Base-by-base conservation (phyloP, 441 rosid species). In the Hura crepitans region DNA sequence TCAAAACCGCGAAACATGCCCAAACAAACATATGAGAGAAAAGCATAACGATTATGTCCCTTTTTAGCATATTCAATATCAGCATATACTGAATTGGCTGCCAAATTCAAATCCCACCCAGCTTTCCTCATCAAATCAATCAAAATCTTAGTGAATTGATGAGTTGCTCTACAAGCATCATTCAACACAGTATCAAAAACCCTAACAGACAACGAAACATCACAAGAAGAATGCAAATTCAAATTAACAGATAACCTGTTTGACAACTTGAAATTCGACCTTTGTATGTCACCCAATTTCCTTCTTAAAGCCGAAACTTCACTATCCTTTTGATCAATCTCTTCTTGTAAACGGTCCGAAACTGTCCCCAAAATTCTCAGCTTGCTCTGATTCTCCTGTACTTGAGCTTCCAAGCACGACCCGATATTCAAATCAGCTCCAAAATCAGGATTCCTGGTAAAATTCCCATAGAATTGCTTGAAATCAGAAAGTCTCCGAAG, bases 311-410 rank as follows among this genome's bases (percentile, higher is more conserved):
- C 77, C 57, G 71, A 74, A 43, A 90, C 96, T 65, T 84, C 80
- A 27, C 72, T 76, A 59, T 87, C 96, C 73, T 86, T 87, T 9
- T 77, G 76, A 76, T 94, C 99, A 66, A 94, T 91, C 76, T 86
- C 90, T 59, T 82, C 85, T 74, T 94, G 98, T 73, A 92, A 80
- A 45, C 89, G 86, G 72, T 88, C 82, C 0, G 96, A 89, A n/a
- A 91, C 82, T 0, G 82, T 87, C 74, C 79, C 92, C 50, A 94
- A 72, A 60, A 88, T 83, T 66, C 96, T 80, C 70, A 94, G 84
- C 86, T 88, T 91, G 91, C 93, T 91, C 73, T 94, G 98, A 74
- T 91, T 91, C 82, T 94, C 97, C 59, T 87, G 86, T 11, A 91
- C 98, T 56, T 81, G 86, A 79, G 95, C 92, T 69, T 94, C 98